Evolutionary conservation across 177 flowering plant genomes (phyloP), one percentile per base, ranked within the genome.

Genomic region (Vitis hybrid): DNA sequence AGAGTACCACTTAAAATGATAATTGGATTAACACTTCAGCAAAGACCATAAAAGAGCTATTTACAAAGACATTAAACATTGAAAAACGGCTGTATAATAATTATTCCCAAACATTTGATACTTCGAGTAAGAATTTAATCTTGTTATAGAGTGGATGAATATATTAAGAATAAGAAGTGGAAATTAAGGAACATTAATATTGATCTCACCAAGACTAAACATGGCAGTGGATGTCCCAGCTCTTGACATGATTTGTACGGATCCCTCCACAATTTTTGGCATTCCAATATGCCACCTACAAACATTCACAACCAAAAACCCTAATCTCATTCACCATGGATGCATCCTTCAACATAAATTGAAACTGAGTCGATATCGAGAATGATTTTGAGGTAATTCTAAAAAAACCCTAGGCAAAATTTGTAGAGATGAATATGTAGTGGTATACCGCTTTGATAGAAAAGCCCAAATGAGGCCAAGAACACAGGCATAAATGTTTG

Each of bases 161-260:
- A 26, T 3, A 26, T 26, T 26, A 26, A 0, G 30, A 26, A 26
- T 3, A 26, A 26, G 30, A 26, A 26, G 30, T 26, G 30, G 8
- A 40, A 7, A 40, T 40, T 40, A 7, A 40, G 45, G 45, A 40
- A 40, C 45, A 7, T 7, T 40, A 40, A 40, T 26, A 26, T 26
- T 40, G 45, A 52, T 5, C 78, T 55, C 21, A 79, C 82, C 82
- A 62, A 79, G 61, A 62, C 74, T 71, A 60, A 79, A 79, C 82
- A 79, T 79, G 34, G 82, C 40, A 13, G 73, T 75, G 58, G 78
- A 76, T 52, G 68, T 66, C 5, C 78, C 80, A n/a, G 80, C 78
- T 62, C 23, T 77, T 19, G 77, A 72, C 80, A 80, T 65, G 49
- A 80, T 71, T 66, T 17, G 5, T 30, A 80, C n/a, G 1, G 73